A percentile compares a stretch with the other conserved stretches of the same genome.
Conservation (phyloP, 352 stramenopile species). For the Globisporangium cylindrosporum region DNA sequence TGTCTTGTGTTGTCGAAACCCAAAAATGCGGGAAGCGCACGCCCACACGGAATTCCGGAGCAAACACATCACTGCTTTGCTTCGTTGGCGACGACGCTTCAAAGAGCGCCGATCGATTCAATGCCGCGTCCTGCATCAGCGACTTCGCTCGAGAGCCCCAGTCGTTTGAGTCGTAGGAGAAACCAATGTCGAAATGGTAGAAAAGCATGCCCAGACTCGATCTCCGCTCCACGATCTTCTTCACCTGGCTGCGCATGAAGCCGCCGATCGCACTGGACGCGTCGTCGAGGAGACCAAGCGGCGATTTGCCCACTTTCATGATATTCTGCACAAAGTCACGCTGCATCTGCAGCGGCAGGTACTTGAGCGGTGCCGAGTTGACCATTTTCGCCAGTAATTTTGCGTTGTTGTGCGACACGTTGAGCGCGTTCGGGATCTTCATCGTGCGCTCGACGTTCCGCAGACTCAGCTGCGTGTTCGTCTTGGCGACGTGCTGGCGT, state of each 20-base stretch:
- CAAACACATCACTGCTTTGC: constrained; percentile 33
- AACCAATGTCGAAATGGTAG: constrained; percentile 85
- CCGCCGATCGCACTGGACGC: constrained; percentile 44
- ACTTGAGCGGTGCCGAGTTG: constrained; percentile 63
- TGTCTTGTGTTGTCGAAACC: constrained; percentile 20
- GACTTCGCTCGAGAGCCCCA: constrained; percentile 45
- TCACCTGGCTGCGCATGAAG: constrained; percentile 54
- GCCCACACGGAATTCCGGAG: constrained; percentile 43
- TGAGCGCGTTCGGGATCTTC: constrained; percentile 75
- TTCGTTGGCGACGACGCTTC: constrained; percentile 9
- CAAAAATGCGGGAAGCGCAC: constrained; percentile 73
- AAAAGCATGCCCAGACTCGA: constrained; percentile 81
- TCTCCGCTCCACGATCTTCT: constrained; percentile 51
- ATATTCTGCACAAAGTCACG: constrained; percentile 61
- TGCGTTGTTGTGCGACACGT: constrained; percentile 80
- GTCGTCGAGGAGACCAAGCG: constrained; percentile 52
- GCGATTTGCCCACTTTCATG: constrained; percentile 69
- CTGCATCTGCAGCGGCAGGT: constrained; percentile 48
- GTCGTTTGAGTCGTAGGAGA: constrained; percentile 55
- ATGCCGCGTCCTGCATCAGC: constrained; percentile 57
- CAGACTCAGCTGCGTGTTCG: constrained; percentile 80
- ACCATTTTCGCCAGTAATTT: constrained; percentile 52
- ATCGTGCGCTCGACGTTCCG: constrained; percentile 86
- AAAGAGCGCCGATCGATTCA: constrained; percentile 56
- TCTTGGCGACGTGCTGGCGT: constrained; percentile 65